These are phyloP conservation scores for Farysia itapuensis DNA, from an alignment of 1,284 basidiomycete species.

Conservation along the genomic window DNA sequence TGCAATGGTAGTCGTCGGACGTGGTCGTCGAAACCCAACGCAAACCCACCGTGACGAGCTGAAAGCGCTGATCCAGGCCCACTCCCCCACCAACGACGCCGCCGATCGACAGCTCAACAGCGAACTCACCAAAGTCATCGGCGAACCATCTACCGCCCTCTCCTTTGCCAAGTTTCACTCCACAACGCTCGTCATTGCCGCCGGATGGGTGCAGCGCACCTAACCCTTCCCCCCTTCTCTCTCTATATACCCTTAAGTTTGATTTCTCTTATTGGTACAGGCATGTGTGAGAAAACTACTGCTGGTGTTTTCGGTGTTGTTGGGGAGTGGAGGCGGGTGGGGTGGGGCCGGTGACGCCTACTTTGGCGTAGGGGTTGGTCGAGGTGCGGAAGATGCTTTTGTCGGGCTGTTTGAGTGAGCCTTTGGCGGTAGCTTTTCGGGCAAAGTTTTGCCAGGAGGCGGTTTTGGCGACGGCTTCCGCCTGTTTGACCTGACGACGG, in stretches of 20 bases:
- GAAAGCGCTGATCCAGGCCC: slow-evolving; percentile 17
- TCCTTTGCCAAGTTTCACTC: slow-evolving; percentile 12
- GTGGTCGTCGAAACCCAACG: slow-evolving; percentile 44
- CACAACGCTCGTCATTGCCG: slow-evolving; percentile 44
- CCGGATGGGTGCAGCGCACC: too few species aligned
- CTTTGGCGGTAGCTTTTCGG: slow-evolving; percentile 70
- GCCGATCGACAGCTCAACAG: slow-evolving; percentile 34
- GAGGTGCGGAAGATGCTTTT: slow-evolving; percentile 91
- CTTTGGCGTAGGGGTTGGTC: slow-evolving; percentile 85
- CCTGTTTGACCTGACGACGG: slow-evolving; percentile 79
- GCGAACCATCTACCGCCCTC: slow-evolving; percentile 44
- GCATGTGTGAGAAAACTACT: not conserved
- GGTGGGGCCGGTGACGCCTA: slow-evolving; percentile 4
- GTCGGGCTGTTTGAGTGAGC: slow-evolving; percentile 63
- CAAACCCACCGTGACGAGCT: slow-evolving; percentile 52
- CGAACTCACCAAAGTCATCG: slow-evolving; percentile 52
- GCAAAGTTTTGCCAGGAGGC: slow-evolving; percentile 96
- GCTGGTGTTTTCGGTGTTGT: not conserved
- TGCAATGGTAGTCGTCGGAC: slow-evolving; percentile 42
- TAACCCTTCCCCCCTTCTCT: not conserved
- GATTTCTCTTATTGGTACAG: not conserved
- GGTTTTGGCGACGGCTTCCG: slow-evolving; percentile 85
- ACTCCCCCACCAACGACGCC: slow-evolving; percentile 7
- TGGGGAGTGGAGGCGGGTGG: not conserved
- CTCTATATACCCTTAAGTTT: not conserved